Evolutionary conservation across 495 filamentous ascomycete genomes (phyloP), one percentile per base, ranked within the genome.

Genomic region (Cairneyella variabilis): DNA sequence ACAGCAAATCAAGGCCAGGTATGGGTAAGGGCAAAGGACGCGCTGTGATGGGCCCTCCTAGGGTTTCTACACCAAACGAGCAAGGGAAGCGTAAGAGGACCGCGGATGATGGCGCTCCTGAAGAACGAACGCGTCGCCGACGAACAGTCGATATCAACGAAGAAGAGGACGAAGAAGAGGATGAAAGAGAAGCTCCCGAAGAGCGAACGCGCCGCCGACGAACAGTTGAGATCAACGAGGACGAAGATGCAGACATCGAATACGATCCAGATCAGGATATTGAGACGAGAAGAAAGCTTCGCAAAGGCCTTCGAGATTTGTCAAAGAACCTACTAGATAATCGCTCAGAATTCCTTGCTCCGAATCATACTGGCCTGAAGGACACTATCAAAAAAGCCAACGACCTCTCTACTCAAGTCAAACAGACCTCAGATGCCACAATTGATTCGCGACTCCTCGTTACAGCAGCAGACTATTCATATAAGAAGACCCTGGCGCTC

Each of bases 251-350:
- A 20, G 54, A 51, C 1, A 14, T 10, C 3, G 54, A 51, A 16
- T 99, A 95, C 63, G 90, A 99, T 56, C 93, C 93, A 0, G 84
- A 96, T 59, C 93, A 99, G 63, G 79, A 89, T 54, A 77, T 85
- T 32, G 82, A 85, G n/a, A 82, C 92, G 65, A 79, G 91, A 23
- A 75, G 92, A 38, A 64, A 75, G 32, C 64, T 96, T 20, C 82
- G 90, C 23, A 82, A 80, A 48, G 78, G 71, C 0, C 73, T 88
- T 18, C 77, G 93, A 56, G 81, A 86, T 48, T 72, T 95, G 25
- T 69, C 80, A 3, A 73, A 79, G 17, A 76, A 86, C 9, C 68
- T 96, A 36, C 71, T 83, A 72, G 90, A 90, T 45, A 86, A 84
- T 43, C 77, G 78, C n/a, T 72, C 79, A 38, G 84, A 91, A 54